These are phyloP conservation scores for Mycosphaerella arachidis DNA, from an alignment of 2,329 filamentous ascomycete species.

Conservation along the genomic window DNA sequence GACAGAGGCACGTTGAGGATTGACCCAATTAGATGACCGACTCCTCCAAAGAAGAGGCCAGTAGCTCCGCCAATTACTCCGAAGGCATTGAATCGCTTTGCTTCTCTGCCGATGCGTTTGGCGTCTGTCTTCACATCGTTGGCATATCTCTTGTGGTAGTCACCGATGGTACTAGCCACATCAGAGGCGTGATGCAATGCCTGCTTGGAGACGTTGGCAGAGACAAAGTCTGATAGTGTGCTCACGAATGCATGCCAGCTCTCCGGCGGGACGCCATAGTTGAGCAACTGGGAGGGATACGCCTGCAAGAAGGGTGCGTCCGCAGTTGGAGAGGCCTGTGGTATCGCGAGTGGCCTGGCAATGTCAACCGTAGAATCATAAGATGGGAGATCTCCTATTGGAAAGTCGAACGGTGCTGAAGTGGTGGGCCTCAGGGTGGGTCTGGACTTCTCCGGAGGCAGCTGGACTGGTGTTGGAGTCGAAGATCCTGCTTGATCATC, in stretches of 20 bases:
- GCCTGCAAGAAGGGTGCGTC: constrained; percentile 15
- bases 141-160: constrained; percentile 16
- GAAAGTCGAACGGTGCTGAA: constrained; percentile 16
- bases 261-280: constrained; percentile 15
- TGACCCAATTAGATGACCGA: constrained; percentile 13
- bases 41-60: constrained; percentile 16
- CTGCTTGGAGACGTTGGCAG: constrained; percentile 18
- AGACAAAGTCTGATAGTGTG: constrained; percentile 20
- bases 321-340: constrained; percentile 10
- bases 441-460: constrained; percentile 1
- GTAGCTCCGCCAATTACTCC: constrained; percentile 17
- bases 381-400: constrained; percentile 10
- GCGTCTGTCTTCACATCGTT: constrained; percentile 11
- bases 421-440: constrained; percentile 11
- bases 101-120: constrained; percentile 13
- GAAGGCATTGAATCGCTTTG: constrained; percentile 14
- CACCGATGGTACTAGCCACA: constrained; percentile 9
- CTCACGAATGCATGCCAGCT: constrained; percentile 17
- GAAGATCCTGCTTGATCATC: neutral
- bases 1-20: constrained; percentile 9
- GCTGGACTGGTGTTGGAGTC: neutral
- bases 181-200: constrained; percentile 20
- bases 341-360: constrained; percentile 14
- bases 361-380: constrained; percentile 5
- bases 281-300: constrained; percentile 14